Base-by-base conservation (phyloP, 352 stramenopile species). In the Phytophthora tubulina region DNA sequence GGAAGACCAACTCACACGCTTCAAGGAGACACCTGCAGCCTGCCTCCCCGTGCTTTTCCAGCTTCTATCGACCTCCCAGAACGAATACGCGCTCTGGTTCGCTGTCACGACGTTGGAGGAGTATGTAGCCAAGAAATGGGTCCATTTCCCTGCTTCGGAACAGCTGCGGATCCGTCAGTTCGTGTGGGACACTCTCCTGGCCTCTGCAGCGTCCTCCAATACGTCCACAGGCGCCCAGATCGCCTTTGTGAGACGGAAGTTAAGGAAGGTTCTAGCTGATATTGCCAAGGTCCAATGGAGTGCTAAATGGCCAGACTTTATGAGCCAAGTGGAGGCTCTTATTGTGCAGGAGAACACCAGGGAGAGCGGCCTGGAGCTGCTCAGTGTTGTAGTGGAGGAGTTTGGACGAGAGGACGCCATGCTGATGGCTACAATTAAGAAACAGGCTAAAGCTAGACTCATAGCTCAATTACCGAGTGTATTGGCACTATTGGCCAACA, bases 21-120 rank as follows among this genome's bases (percentile, higher is more conserved):
- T 92, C 74, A 91, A 92, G 54, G 75, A 81, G 38, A 61, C 82
- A 44, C 78, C 81, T 27, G 41, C 67, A 8, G 78, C 72, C 14
- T 92, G 85, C 63, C 66, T 94, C n/a, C 84, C 83, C 36, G 81
- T 94, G 56, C 56, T 94, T 1, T 89, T 86, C 63, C 76, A 88
- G 72, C 67, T 94, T 13, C 65, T 94, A 41, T 54, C 61, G 38
- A 79, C 82, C 13, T 92, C 83, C 10, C 81, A 71, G 63, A 91
- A 84, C 70, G 83, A 93, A 76, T 93, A 92, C 67, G 74, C 82
- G 70, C 84, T 94, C 44, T 94, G 86, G 86, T 94, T 94, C 55
- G 86, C 86, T 5, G 72, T 78, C 17, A 91, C 81, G 8, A 86
- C 86, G 36, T 61, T 94, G 30, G 86, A 94, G 42, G 86, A 94